Conservation (phyloP, 2,329 filamentous ascomycete genomes). For the Uncinocarpus reesii region DNA sequence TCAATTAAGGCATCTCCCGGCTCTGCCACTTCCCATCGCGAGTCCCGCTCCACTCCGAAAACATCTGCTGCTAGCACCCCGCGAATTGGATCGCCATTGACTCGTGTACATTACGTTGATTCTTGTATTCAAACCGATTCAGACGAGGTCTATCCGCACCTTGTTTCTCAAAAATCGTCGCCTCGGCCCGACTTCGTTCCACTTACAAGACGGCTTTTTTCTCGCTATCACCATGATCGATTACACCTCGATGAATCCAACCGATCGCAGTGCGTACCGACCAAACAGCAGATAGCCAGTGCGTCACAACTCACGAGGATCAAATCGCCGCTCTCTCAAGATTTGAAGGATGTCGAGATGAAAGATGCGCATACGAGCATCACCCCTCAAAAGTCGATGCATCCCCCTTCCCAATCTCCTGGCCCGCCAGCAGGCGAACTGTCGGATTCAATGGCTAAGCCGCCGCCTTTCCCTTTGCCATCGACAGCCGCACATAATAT, state of each 20-base stretch:
- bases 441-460: slow-evolving; percentile 17
- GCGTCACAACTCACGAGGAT: slow-evolving; percentile 15
- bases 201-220: slow-evolving; percentile 34
- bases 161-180: slow-evolving; percentile 16
- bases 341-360: slow-evolving; percentile 21
- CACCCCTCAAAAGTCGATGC: slow-evolving; percentile 17
- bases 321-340: slow-evolving; percentile 12
- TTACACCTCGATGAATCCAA: slow-evolving; percentile 26
- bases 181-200: slow-evolving; percentile 29
- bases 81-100: slow-evolving; percentile 21
- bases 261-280: background rate
- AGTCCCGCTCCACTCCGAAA: slow-evolving; percentile 25
- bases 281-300: slow-evolving; percentile 10
- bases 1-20: slow-evolving; percentile 24
- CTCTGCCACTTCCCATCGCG: slow-evolving; percentile 18
- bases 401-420: background rate
- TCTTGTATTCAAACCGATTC: slow-evolving; percentile 36
- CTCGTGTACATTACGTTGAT: slow-evolving; percentile 31
- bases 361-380: slow-evolving; percentile 31
- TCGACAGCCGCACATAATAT: slow-evolving; percentile 32
- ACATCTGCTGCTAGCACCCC: slow-evolving; percentile 25
- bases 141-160: slow-evolving; percentile 29
- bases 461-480: slow-evolving; percentile 27
- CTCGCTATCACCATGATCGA: slow-evolving; percentile 35
- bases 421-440: background rate